Evolutionary conservation across 108 stramenopile genomes (phyloP).

Genomic region (Nitzschia putrida): DNA sequence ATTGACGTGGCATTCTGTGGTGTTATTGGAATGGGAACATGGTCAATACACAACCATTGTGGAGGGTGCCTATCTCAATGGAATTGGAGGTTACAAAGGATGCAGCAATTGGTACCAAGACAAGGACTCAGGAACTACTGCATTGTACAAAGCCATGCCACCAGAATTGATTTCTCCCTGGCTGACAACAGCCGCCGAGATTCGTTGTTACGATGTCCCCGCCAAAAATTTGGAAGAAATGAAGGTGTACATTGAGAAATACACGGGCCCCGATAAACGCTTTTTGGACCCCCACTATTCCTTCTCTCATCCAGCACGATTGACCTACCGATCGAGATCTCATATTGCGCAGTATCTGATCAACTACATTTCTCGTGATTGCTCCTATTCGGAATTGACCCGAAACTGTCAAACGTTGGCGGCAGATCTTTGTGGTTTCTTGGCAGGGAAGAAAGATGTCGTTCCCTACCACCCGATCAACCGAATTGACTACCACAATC

Average conservation of each 20-base stretch:
- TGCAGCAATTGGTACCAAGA: conserved; percentile 59
- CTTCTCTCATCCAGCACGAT: conserved; percentile 55
- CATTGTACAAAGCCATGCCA: conserved; percentile 50
- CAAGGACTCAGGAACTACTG: conserved; percentile 34
- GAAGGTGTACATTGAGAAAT: conserved; percentile 42
- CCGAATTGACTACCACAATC: conserved; percentile 57
- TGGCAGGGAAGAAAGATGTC: conserved; percentile 63
- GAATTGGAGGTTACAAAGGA: conserved; percentile 71
- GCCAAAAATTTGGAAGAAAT: conserved; percentile 54
- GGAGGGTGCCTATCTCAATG: conserved; percentile 66
- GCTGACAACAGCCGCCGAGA: conserved; percentile 53
- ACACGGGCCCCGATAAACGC: conserved; percentile 45
- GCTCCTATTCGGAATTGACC: conserved; percentile 56
- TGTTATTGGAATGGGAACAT: conserved; percentile 72
- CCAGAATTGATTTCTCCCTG: conserved; percentile 61
- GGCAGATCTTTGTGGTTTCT: conserved; percentile 65
- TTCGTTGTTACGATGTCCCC: conserved; percentile 60
- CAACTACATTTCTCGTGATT: conserved; percentile 65
- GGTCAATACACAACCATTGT: conserved; percentile 57
- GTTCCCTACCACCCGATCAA: conserved; percentile 65
- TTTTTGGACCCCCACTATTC: conserved; percentile 57
- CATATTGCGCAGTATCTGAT: conserved; percentile 61
- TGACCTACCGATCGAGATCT: conserved; percentile 50
- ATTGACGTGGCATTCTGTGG: conserved; percentile 56
- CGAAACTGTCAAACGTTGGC: conserved; percentile 75